A percentile compares a stretch with the other conserved stretches of the same genome.
phyloP scores from a whole-genome alignment of 1,139 yeast species.

The Geotrichum macrosporum region DNA sequence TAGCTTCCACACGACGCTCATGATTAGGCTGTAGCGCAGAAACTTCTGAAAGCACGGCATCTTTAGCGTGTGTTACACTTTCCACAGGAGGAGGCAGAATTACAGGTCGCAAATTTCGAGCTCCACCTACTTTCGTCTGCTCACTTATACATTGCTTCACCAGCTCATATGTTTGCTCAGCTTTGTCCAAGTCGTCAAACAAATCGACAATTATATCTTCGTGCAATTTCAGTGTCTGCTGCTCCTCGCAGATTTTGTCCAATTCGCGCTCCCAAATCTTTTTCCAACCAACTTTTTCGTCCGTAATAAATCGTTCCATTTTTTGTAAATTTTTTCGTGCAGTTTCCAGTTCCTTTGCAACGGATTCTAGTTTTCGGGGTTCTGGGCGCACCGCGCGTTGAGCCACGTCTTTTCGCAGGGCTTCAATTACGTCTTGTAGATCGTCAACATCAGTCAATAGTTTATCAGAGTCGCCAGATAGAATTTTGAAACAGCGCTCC shows the following conservation, averaged over 20 bases:
- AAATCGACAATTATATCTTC: conserved; percentile 79
- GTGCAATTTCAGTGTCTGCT: conserved; percentile 83
- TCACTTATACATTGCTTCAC: conserved; percentile 82
- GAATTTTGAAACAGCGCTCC: conserved; percentile 67
- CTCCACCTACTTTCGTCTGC: conserved; percentile 45
- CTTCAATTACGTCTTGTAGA: conserved; percentile 86
- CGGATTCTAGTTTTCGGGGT: conserved; percentile 63
- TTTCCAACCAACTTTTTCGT: conserved; percentile 83
- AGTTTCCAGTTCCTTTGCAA: conserved; percentile 57
- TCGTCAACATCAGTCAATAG: conserved; percentile 82
- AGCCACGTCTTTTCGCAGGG: conserved; percentile 85
- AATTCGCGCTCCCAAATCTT: conserved; percentile 89
- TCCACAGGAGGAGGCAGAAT: conserved; percentile 32
- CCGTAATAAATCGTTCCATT: conserved; percentile 58
- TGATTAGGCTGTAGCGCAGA: conserved; percentile 77
- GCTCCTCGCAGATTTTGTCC: conserved; percentile 88
- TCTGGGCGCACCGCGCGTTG: conserved; percentile 84
- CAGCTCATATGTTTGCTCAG: conserved; percentile 72
- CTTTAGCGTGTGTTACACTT: conserved; percentile 51
- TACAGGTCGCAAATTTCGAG: conserved; percentile 18
- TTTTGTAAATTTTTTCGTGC: conserved; percentile 52
- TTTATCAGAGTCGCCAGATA: conserved; percentile 72
- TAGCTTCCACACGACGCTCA: conserved; percentile 78
- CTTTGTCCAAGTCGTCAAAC: conserved; percentile 73
- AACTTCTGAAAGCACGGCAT: conserved; percentile 77